phyloP scores from a whole-genome alignment of 768 basidiomycete genomes.

The Lentinula detonsa region DNA sequence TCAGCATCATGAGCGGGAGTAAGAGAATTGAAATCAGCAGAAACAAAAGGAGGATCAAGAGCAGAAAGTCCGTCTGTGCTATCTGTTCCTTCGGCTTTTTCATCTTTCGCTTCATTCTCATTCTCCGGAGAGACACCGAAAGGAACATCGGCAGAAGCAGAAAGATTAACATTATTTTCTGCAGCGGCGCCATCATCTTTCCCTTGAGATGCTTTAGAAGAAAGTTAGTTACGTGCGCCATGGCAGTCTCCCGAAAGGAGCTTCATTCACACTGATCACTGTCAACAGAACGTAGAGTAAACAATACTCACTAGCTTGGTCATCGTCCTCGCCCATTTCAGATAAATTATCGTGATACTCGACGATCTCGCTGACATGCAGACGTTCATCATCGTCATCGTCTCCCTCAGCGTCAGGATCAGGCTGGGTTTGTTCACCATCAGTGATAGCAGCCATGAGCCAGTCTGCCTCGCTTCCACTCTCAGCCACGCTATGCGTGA shows the following conservation, averaged over 20 bases:
- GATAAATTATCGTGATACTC: slow-evolving; percentile 26
- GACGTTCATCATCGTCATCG: slow-evolving; percentile 38
- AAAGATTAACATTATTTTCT: background rate
- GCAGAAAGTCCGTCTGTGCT: slow-evolving; percentile 13
- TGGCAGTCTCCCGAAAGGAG: slow-evolving; percentile 38
- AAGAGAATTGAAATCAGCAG: slow-evolving; percentile 22
- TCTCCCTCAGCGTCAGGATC: slow-evolving; percentile 30
- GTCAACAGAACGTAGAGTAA: slow-evolving; percentile 22
- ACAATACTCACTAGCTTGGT: slow-evolving; percentile 49
- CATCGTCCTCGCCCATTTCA: slow-evolving; percentile 24
- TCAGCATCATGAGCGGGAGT: slow-evolving; percentile 25
- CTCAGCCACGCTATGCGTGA: slow-evolving; percentile 62
- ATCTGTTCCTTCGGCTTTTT: slow-evolving; percentile 15
- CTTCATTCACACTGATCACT: slow-evolving; percentile 39
- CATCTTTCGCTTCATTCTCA: slow-evolving; percentile 13
- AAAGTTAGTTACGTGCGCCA: slow-evolving; percentile 58
- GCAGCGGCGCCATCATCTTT: slow-evolving; percentile 22
- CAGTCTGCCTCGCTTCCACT: slow-evolving; percentile 79
- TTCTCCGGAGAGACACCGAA: slow-evolving; percentile 14
- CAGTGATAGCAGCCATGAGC: slow-evolving; percentile 85
- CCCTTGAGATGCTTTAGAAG: slow-evolving; percentile 38
- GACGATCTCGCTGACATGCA: slow-evolving; percentile 30
- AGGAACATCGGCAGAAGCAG: background rate
- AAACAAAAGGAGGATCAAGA: slow-evolving; percentile 23
- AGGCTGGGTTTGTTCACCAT: slow-evolving; percentile 49